These are phyloP conservation scores for Paracoccidioides lutzii DNA, from an alignment of 2,329 filamentous ascomycete species.

Conservation along the genomic window DNA sequence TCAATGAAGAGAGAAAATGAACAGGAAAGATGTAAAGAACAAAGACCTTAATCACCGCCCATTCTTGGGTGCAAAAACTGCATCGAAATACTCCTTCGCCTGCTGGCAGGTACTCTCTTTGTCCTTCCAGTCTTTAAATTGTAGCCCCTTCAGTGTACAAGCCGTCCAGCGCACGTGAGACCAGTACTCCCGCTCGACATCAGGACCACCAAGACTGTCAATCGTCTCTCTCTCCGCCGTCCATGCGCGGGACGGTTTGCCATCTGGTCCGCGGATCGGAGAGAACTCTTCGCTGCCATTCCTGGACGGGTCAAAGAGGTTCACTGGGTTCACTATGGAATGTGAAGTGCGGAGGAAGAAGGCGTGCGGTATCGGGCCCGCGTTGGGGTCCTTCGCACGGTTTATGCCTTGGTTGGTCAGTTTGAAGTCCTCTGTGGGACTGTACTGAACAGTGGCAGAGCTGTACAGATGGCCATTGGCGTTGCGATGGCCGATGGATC, in stretches of 20 bases:
- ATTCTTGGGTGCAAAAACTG: slow-evolving; percentile 16
- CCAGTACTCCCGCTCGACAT: slow-evolving; percentile 29
- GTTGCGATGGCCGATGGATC: slow-evolving; percentile 19
- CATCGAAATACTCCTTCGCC: slow-evolving; percentile 24
- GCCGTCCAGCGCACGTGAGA: slow-evolving; percentile 27
- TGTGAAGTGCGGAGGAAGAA: slow-evolving; percentile 31
- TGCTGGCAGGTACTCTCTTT: slow-evolving; percentile 21
- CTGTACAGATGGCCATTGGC: slow-evolving; percentile 20
- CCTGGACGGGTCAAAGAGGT: slow-evolving; percentile 22
- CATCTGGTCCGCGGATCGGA: slow-evolving; percentile 23
- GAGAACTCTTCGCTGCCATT: slow-evolving; percentile 20
- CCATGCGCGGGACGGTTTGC: slow-evolving; percentile 20
- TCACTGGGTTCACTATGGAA: slow-evolving; percentile 29
- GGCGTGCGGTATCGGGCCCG: slow-evolving; percentile 4
- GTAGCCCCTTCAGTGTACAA: slow-evolving; percentile 23
- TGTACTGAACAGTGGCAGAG: slow-evolving; percentile 28
- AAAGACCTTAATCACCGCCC: background rate
- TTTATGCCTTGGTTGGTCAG: slow-evolving; percentile 13
- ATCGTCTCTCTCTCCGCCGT: slow-evolving; percentile 7
- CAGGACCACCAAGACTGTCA: background rate
- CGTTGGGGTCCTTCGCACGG: slow-evolving; percentile 19
- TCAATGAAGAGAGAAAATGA: no score
- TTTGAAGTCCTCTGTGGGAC: slow-evolving; percentile 23
- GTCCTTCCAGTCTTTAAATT: slow-evolving; percentile 22
- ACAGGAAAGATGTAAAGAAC: background rate